A percentile compares a stretch with the other conserved stretches of the same genome.
Conservation (phyloP, 2,329 filamentous ascomycete species). For the Colletotrichum incanum region DNA sequence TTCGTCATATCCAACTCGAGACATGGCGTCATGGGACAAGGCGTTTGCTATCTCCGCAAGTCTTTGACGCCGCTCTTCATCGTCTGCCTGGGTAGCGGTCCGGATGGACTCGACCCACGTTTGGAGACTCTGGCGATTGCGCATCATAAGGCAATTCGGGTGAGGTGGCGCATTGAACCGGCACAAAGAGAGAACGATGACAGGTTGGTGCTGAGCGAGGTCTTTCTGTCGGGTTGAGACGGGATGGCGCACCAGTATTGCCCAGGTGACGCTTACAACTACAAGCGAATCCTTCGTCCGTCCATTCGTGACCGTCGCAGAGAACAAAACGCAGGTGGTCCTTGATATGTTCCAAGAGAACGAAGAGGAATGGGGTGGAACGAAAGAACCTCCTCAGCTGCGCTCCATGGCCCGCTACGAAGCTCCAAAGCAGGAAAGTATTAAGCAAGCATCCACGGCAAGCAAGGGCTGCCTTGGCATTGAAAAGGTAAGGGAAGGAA, state of each 20-base stretch:
- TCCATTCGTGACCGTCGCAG: not conserved
- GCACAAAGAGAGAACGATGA: not conserved
- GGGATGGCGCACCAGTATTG: too few relatives aligned
- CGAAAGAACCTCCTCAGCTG: not conserved
- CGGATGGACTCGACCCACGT: slow-evolving; percentile 33
- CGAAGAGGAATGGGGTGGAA: not conserved
- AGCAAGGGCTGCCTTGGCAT: not conserved
- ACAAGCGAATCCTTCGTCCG: not conserved
- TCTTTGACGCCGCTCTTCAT: slow-evolving; percentile 26
- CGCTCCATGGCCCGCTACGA: not conserved
- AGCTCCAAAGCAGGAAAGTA: not conserved
- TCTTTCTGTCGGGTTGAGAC: not conserved
- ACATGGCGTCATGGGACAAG: slow-evolving; percentile 15
- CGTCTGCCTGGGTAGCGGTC: slow-evolving; percentile 12
- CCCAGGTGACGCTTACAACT: not conserved
- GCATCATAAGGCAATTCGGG: slow-evolving; percentile 10
- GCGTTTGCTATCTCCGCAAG: slow-evolving; percentile 8
- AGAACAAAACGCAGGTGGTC: not conserved
- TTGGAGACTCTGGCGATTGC: slow-evolving; percentile 33
- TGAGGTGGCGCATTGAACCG: not conserved
- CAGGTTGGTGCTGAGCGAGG: not conserved
- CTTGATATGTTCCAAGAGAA: not conserved
- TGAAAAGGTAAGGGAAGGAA: not conserved
- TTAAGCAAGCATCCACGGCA: not conserved
- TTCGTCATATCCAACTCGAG: slow-evolving; percentile 37